phyloP scores from a whole-genome alignment of 2,329 filamentous ascomycete species.

The Aspergillus latus region DNA sequence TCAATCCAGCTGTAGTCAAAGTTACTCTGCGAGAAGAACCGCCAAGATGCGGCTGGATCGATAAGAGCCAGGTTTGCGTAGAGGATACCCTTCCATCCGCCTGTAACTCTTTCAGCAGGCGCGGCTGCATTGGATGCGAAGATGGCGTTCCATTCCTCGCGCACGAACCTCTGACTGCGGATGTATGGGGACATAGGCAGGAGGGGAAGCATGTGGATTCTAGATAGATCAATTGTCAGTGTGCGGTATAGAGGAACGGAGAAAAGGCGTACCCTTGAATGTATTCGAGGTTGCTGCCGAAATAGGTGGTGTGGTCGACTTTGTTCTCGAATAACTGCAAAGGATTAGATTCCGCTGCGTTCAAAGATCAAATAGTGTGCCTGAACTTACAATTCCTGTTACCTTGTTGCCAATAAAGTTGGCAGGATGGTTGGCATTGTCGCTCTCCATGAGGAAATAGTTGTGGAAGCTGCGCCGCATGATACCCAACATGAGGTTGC shows the following conservation, averaged over 20 bases:
- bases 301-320: constrained; percentile 88
- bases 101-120: constrained; percentile 54
- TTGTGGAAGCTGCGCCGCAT: constrained; percentile 69
- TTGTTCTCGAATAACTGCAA: constrained; percentile 83
- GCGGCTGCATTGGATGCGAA: constrained; percentile 70
- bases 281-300: constrained; percentile 70
- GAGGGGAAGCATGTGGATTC: constrained; percentile 82
- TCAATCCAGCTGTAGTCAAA: constrained; percentile 69
- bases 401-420: constrained; percentile 80
- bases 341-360: constrained; percentile 33
- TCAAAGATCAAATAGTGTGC: not conserved
- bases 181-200: constrained; percentile 67
- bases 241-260: not conserved
- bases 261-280: constrained; percentile 55
- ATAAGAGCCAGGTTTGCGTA: constrained; percentile 79
- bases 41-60: constrained; percentile 67
- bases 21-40: constrained; percentile 67
- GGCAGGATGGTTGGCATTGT: constrained; percentile 70
- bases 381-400: constrained; percentile 52
- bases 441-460: constrained; percentile 77
- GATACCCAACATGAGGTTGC: constrained; percentile 80
- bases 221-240: constrained; percentile 43
- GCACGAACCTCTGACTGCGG: constrained; percentile 68
- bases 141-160: constrained; percentile 77
- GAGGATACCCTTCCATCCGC: constrained; percentile 83